Percentiles rank a stretch among this genome's conserved stretches.
Conservation (phyloP, 345 rosid genomes). For the Eucalyptus albens region DNA sequence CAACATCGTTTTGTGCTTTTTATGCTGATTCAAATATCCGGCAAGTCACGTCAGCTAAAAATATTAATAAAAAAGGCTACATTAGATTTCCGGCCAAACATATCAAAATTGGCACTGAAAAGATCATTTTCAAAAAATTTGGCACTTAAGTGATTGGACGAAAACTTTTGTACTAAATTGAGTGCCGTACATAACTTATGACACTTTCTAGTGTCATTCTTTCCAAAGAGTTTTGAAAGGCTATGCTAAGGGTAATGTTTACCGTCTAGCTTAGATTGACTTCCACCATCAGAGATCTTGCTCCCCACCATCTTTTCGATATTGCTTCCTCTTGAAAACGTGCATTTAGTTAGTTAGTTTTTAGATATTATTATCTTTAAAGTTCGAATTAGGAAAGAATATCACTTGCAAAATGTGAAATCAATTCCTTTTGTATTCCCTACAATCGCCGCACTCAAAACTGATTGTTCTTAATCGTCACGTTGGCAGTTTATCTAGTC, state of each 20-base stretch:
- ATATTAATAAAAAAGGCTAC: too few relatives aligned
- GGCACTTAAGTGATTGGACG: accelerated
- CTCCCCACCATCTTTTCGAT: neutral
- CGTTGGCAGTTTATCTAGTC: neutral
- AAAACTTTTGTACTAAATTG: accelerated
- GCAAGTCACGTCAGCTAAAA: too few relatives aligned
- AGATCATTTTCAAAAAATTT: too few relatives aligned
- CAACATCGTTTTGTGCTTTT: too few relatives aligned
- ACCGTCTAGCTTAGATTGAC: neutral
- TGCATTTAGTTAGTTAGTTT: neutral
- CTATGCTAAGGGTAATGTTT: neutral
- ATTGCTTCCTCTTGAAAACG: neutral
- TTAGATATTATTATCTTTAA: neutral
- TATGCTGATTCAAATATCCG: accelerated
- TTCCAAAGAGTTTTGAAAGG: too few relatives aligned
- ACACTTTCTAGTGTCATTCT: too few relatives aligned
- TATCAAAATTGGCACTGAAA: too few relatives aligned
- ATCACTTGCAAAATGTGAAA: neutral
- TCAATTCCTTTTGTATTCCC: neutral
- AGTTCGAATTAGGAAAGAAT: neutral
- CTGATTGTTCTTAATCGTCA: neutral
- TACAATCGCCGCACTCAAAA: neutral
- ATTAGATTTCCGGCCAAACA: too few relatives aligned
- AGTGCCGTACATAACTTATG: accelerated
- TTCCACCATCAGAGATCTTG: neutral